Evolutionary conservation across 495 filamentous ascomycete genomes (phyloP).

Genomic region (Penicillium psychrofluorescens): DNA sequence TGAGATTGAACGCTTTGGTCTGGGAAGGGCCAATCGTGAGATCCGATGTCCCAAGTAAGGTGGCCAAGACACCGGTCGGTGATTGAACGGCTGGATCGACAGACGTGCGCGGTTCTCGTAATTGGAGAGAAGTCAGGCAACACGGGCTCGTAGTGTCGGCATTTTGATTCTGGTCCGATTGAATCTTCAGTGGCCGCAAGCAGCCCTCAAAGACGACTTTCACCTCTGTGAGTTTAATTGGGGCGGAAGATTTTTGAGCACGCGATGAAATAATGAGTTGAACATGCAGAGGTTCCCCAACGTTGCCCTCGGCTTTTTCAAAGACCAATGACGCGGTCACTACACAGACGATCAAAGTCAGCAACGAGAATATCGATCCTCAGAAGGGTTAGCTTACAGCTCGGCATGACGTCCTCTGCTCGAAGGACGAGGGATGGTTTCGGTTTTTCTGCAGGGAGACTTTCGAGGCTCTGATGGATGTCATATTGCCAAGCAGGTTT

Average conservation of each 20-base stretch:
- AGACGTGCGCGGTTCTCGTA: slow-evolving; percentile 26
- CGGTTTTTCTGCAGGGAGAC: slow-evolving; percentile 36
- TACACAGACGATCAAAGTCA: slow-evolving; percentile 13
- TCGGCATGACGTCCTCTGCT: slow-evolving; percentile 62
- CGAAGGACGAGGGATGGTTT: slow-evolving; percentile 60
- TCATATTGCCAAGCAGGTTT: slow-evolving; percentile 63
- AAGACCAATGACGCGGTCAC: slow-evolving; percentile 70
- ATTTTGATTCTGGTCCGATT: slow-evolving; percentile 23
- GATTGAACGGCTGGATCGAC: slow-evolving; percentile 28
- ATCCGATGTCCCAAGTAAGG: slow-evolving; percentile 51
- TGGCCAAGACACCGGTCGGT: slow-evolving; percentile 28
- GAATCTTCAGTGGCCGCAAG: slow-evolving; percentile 50
- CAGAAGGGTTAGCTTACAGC: slow-evolving; percentile 39
- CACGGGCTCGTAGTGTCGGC: slow-evolving; percentile 16
- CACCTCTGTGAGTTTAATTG: slow-evolving; percentile 58
- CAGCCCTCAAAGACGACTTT: slow-evolving; percentile 63
- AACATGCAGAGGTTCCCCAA: slow-evolving; percentile 66
- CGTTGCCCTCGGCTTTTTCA: slow-evolving; percentile 65
- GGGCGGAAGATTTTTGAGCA: slow-evolving; percentile 53
- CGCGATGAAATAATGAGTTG: slow-evolving; percentile 69
- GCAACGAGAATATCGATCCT: background rate
- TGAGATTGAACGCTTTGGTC: slow-evolving; percentile 63
- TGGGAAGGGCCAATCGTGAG: slow-evolving; percentile 62
- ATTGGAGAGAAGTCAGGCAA: slow-evolving; percentile 22
- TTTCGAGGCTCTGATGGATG: slow-evolving; percentile 61